Evolutionary conservation across 2,329 filamentous ascomycete genomes (phyloP).

Genomic region (Ophiostoma ulmi): DNA sequence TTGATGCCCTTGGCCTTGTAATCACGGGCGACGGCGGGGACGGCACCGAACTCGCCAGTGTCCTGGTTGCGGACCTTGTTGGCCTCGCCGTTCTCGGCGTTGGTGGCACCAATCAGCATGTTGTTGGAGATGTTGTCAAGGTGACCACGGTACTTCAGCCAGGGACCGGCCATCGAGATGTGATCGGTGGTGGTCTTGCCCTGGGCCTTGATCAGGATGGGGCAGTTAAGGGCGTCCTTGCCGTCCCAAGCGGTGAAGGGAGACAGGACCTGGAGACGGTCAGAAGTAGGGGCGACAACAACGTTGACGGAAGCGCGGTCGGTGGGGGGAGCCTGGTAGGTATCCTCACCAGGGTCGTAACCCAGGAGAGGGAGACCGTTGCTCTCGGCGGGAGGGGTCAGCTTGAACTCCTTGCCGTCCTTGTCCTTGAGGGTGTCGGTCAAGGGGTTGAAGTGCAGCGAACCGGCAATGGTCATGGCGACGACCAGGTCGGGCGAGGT

Average conservation of each 20-base stretch:
- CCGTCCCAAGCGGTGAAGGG: constrained; percentile 88
- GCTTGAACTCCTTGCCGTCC: constrained; percentile 92
- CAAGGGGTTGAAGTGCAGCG: constrained; percentile 81
- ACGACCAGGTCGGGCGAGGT: constrained; percentile 45
- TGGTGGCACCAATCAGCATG: constrained; percentile 97
- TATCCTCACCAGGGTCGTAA: constrained; percentile 84
- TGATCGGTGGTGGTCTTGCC: constrained; percentile 97
- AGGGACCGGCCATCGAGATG: constrained; percentile 94
- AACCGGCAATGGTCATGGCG: constrained; percentile 39
- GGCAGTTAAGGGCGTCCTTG: constrained; percentile 77
- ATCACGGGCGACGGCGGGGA: constrained; percentile 90
- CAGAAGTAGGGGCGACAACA: constrained; percentile 78
- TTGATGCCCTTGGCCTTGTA: constrained; percentile 96
- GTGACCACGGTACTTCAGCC: constrained; percentile 98
- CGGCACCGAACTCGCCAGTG: constrained; percentile 76
- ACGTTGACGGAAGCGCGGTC: constrained; percentile 71
- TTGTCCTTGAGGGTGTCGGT: constrained; percentile 89
- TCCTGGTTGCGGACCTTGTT: constrained; percentile 95
- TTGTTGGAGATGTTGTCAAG: constrained; percentile 99
- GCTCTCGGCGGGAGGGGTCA: constrained; percentile 67
- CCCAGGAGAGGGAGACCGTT: constrained; percentile 72
- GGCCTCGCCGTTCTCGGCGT: constrained; percentile 90
- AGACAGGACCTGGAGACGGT: constrained; percentile 86
- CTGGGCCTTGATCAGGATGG: constrained; percentile 92
- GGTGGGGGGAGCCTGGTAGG: constrained; percentile 88